Base-by-base conservation (phyloP, 257 asterid species). In the Paraleonurus japonicus region DNA sequence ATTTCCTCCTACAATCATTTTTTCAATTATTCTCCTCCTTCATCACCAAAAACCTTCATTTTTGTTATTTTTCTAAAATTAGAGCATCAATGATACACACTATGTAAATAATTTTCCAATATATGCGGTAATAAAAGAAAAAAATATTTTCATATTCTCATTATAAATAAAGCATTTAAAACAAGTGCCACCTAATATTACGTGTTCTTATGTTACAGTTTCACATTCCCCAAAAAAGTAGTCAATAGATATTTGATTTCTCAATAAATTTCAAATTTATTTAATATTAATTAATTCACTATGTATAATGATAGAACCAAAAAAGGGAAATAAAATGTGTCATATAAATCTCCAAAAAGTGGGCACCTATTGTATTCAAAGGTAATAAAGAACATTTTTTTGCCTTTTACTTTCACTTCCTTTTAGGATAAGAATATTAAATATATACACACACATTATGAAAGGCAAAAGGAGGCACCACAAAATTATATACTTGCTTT, bases 321-420 rank as follows among this genome's bases (percentile, higher is more conserved):
- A 7, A 12, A 6, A 41, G 13, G 3, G 3, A 43, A 11, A 22
- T 23, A 24, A 65, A 63, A 64, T 35, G n/a, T 41, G 48, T 41
- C 16, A 0, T 41, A 41, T 12, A 43, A 43, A 57, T 70, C 22
- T 61, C 48, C 22, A 30, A 16, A 71, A 60, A 71, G 67, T 70
- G 3, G 57, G 67, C 43, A 39, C 50, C 3, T 27, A 51, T 51
- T 11, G 48, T 17, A 69, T 68, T 58, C 41, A 75, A 67, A 67
- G 57, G 32, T 47, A 51, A 61, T 30, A 23, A 7, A 27, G 22
- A 19, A 13, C 30, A 53, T 4, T 61, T 61, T 71, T 71, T 24
- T n/a, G 50, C 73, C 69, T 70, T 76, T 76, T n/a, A 53, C 76
- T 45, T 76, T 63, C 59, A 32, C 54, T 61, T 37, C n/a, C 51